Evolutionary conservation across 2,329 filamentous ascomycete species (phyloP), one percentile per base, ranked within the genome.

Genomic region (Aphanoascus verrucosus): DNA sequence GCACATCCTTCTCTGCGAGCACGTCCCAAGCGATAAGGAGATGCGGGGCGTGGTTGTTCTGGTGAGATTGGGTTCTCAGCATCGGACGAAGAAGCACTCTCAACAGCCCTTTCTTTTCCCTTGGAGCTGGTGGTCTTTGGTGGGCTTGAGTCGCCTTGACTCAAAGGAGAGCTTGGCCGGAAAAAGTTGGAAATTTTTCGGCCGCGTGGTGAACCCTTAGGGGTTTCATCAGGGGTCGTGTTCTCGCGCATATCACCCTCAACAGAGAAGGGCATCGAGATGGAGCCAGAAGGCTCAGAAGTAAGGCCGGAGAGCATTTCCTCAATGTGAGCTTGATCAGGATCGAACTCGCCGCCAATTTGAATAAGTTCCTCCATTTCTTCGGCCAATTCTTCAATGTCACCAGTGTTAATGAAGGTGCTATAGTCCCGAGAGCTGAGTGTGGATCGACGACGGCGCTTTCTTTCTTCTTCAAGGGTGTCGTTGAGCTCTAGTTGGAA

Each of bases 401-500:
- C 28, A 12, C 44, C 51, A 17, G 43, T 48, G n/a, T 7, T 45
- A 19, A 56, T 38, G 17, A 52, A 52, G 17, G 17, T 32, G 5
- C 19, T 44, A 53, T 56, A 56, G 19, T 56, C 54, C 23, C 37
- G 45, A 19, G 50, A 49, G 31, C 41, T 19, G 6, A 49, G n/a
- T 17, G 47, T 45, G 20, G 32, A 50, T 5, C 23, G 28, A 23
- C 40, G 37, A 34, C 34, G 49, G 14, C 44, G 12, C n/a, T 34
- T 17, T 17, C 42, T 53, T 17, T 53, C 45, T 40, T 35, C 32
- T 2, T 31, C 11, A 1, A 45, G 11, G 19, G 35, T 23, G 8
- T 31, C 40, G n/a, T 14, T 44, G 3, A 54, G 31, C 40, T 56
- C 44, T 19, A 15, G 12, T 32, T 56, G 54, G 3, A 45, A 45